Evolutionary conservation across 2,329 filamentous ascomycete species (phyloP).

Genomic region (Ascochyta fabae): DNA sequence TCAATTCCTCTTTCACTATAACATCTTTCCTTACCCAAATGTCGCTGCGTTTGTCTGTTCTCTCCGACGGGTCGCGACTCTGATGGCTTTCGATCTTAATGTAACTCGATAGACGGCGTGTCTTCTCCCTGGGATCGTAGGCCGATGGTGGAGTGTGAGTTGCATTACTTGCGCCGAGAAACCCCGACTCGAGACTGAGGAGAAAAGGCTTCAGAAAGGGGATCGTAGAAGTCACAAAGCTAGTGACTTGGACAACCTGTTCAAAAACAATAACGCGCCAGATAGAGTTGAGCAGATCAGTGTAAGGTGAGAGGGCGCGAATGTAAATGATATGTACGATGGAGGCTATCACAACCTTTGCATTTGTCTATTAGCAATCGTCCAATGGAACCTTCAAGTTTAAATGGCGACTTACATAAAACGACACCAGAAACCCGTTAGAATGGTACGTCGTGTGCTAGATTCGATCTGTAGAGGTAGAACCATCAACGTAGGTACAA

Average conservation of each 20-base stretch:
- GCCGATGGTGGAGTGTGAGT: neutral
- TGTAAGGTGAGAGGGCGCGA: neutral
- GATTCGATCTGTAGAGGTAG: neutral
- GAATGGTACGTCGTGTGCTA: neutral
- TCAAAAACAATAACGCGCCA: neutral
- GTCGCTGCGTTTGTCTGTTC: neutral
- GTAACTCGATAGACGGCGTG: neutral
- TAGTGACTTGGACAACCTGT: neutral
- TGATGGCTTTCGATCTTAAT: neutral
- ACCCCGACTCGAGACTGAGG: neutral
- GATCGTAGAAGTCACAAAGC: neutral
- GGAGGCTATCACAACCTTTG: neutral
- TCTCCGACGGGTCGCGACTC: neutral
- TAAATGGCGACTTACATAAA: neutral
- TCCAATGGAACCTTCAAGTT: neutral
- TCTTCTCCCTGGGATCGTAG: neutral
- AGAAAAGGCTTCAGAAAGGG: neutral
- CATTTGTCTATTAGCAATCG: neutral
- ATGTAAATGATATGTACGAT: neutral
- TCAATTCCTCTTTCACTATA: too few relatives aligned
- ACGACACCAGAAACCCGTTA: neutral
- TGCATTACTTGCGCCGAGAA: neutral
- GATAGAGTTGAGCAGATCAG: neutral
- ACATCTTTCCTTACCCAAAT: neutral
- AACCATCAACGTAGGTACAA: neutral